Percentiles rank a stretch among this genome's conserved stretches.
These are phyloP conservation scores for Incumbomyces lentus DNA, from an alignment of 2,329 filamentous ascomycete genomes.

Conservation along the genomic window DNA sequence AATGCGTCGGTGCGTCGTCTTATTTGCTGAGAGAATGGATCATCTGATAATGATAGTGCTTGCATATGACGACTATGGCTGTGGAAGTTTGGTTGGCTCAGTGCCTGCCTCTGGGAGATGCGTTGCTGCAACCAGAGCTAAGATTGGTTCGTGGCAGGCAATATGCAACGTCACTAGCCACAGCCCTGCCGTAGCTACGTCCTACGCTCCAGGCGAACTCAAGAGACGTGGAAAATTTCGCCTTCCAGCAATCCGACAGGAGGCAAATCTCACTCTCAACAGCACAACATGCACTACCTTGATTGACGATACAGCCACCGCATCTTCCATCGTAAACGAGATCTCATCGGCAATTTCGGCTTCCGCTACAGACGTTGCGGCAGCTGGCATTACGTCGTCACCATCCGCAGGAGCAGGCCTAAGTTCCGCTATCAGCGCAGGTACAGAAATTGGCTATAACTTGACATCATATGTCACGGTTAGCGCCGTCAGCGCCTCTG, in stretches of 20 bases:
- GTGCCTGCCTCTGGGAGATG: slow-evolving; percentile 4
- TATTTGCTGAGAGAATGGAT: not conserved
- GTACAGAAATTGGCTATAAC: not conserved
- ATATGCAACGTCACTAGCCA: not conserved
- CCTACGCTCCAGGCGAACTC: slow-evolving; percentile 3
- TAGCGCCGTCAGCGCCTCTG: not conserved
- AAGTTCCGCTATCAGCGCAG: slow-evolving; percentile 4
- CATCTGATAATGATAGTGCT: not conserved
- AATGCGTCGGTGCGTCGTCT: slow-evolving; percentile 10
- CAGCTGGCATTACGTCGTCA: not conserved
- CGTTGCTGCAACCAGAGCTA: slow-evolving; percentile 1
- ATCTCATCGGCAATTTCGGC: slow-evolving; percentile 4
- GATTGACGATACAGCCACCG: not conserved
- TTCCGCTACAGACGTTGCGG: not conserved
- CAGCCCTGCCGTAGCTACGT: not conserved
- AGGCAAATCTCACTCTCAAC: not conserved
- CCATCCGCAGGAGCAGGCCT: slow-evolving; percentile 2
- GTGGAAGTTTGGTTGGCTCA: not conserved
- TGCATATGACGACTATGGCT: slow-evolving; percentile 5
- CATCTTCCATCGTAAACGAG: not conserved
- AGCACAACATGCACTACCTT: not conserved
- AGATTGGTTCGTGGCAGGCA: slow-evolving; percentile 6
- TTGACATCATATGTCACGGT: slow-evolving; percentile 1
- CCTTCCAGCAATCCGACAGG: not conserved
- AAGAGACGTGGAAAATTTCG: slow-evolving; percentile 1